Conservation (phyloP, 2,329 filamentous ascomycete species). For the Pseudocercospora eumusae region DNA sequence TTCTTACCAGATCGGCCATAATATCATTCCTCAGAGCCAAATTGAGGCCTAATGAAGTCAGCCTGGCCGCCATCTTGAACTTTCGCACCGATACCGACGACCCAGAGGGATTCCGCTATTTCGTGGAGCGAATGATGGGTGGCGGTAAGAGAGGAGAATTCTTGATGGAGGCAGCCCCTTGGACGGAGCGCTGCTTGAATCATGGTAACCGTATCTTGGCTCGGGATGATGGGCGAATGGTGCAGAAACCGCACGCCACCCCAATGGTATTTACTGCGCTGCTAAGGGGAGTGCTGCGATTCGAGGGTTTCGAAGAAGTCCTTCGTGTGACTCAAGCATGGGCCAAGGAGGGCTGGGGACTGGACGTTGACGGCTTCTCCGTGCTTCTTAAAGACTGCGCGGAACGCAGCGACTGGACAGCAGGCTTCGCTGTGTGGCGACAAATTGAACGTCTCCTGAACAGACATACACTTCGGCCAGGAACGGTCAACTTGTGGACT, state of each 20-base stretch:
- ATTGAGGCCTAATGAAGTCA: constrained; percentile 51
- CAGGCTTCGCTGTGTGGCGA: constrained; percentile 46
- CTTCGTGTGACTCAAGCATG: constrained; percentile 47
- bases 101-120: constrained; percentile 41
- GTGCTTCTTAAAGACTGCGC: constrained; percentile 47
- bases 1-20: constrained; percentile 39
- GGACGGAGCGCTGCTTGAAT: constrained; percentile 37
- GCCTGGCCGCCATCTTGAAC: constrained; percentile 45
- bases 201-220: constrained; percentile 36
- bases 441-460: constrained; percentile 38
- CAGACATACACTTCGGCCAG: not conserved
- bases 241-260: constrained; percentile 49
- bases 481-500: constrained; percentile 18
- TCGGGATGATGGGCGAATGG: constrained; percentile 34
- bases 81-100: constrained; percentile 42
- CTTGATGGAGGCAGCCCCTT: constrained; percentile 43
- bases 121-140: constrained; percentile 49
- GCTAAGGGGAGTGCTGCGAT: constrained; percentile 47
- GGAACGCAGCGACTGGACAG: constrained; percentile 41
- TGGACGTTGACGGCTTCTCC: constrained; percentile 44
- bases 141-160: constrained; percentile 31
- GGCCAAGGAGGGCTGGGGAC: constrained; percentile 49
- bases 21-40: constrained; percentile 38
- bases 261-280: constrained; percentile 48
- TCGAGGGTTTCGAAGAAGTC: constrained; percentile 49